A percentile compares a stretch with the other conserved stretches of the same genome.
These are phyloP conservation scores for Salix brachista DNA, from an alignment of 345 rosid genomes.

Conservation along the genomic window DNA sequence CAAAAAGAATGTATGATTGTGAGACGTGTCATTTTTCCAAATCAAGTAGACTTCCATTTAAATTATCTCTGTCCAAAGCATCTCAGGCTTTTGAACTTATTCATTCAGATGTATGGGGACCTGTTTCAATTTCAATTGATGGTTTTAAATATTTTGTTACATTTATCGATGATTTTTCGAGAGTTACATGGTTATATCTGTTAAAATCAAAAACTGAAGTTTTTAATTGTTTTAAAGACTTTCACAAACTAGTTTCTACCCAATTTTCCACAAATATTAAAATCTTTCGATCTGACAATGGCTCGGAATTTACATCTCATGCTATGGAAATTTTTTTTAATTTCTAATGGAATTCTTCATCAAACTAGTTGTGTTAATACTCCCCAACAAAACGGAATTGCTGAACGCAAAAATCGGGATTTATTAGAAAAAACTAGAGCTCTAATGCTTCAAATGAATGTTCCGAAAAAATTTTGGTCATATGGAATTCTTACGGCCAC, in stretches of 20 bases:
- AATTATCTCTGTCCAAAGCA: too few species aligned
- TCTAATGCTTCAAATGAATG: not conserved
- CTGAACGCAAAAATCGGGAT: not conserved
- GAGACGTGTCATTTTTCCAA: too few species aligned
- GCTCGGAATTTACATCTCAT: not conserved
- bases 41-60: too few species aligned
- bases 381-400: not conserved
- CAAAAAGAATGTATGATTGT: too few species aligned
- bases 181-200: not conserved
- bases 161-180: too few species aligned
- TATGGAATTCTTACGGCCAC: not conserved
- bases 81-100: too few species aligned
- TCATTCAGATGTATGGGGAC: too few species aligned
- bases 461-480: not conserved
- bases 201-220: not conserved
- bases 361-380: not conserved
- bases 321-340: not conserved
- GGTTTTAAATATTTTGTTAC: too few species aligned
- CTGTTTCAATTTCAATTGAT: too few species aligned
- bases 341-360: not conserved
- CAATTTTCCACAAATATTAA: not conserved
- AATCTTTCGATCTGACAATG: not conserved
- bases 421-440: not conserved
- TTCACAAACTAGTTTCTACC: not conserved
- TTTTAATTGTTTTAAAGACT: not conserved